Evolutionary conservation across 305 asterid genomes (phyloP), one percentile per base, ranked within the genome.

Genomic region (Plantago coronopus): DNA sequence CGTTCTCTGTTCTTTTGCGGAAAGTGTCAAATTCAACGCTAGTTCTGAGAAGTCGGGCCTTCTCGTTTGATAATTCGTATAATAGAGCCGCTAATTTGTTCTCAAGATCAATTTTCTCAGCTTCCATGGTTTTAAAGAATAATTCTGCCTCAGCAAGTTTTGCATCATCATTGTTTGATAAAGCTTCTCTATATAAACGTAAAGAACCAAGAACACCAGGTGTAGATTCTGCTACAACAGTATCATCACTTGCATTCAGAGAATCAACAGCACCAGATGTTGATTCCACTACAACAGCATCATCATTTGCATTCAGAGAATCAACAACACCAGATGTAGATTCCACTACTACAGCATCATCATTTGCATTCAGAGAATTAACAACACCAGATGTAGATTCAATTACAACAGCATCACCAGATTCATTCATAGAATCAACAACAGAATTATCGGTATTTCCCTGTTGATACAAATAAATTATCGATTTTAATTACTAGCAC

Each of bases 11-110:
- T 62, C 90, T 76, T 76, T 82, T 84, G 4, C 94, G 78, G 67
- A 87, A 84, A 73, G 80, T 82, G 71, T 84, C 87, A 45, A 87
- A 82, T 70, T 89, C 95, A 2, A 94, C 94, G 72, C 94, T 75
- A 19, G 84, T 78, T 59, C 95, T 85, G 61, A 89, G 79, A 76
- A 89, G 74, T 20, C 94, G 83, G 10, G 61, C 88, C 79, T 38
- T 82, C 73, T 77, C 93, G n/a, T 3, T 31, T 3, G 88, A 77
- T n/a, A 87, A 62, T 49, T 82, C 94, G 65, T 82, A 85, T 44
- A 81, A 75, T 55, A 89, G 56, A 16, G 70, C 42, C 25, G 74
- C 74, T 43, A 82, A 73, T 68, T 78, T 79, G 57, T 64, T 69
- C 78, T 72, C 84, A 4, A 85, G 86, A 29, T 71, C 77, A 66